These are phyloP conservation scores for Hexamita inflata DNA, from an alignment of 208 protist genomes.

Conservation along the genomic window DNA sequence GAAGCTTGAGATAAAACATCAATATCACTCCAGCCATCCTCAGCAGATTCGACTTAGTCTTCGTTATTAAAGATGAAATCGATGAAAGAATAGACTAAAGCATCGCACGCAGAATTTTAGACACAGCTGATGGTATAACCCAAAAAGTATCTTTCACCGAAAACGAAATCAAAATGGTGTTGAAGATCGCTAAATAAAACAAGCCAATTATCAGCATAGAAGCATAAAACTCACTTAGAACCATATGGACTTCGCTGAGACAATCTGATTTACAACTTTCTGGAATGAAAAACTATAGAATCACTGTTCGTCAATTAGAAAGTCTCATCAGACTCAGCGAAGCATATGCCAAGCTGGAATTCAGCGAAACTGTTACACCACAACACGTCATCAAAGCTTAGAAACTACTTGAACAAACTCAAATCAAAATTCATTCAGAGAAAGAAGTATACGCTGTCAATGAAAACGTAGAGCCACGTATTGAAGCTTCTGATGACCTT, in stretches of 20 bases:
- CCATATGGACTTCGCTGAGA: background rate
- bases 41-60: conserved; percentile 99
- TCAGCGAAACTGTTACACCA: conserved; percentile 36
- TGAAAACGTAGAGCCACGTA: too few relatives aligned
- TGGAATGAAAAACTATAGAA: conserved; percentile 30
- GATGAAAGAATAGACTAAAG: conserved; percentile 46
- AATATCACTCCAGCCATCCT: conserved; percentile 76
- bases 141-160: too few relatives aligned
- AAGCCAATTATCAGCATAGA: too few relatives aligned
- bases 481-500: too few relatives aligned
- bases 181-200: too few relatives aligned
- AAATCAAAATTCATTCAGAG: too few relatives aligned
- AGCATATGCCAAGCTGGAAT: conserved; percentile 78
- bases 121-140: too few relatives aligned
- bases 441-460: too few relatives aligned
- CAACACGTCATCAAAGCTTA: too few relatives aligned
- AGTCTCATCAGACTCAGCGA: conserved; percentile 86
- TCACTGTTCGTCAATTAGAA: conserved; percentile 75
- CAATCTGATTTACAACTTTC: too few relatives aligned
- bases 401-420: too few relatives aligned
- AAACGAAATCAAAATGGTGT: too few relatives aligned
- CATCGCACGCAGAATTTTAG: background rate
- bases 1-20: conserved; percentile 51
- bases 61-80: conserved; percentile 87
- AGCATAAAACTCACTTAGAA: conserved; percentile 18